Percentiles rank a stretch among this genome's conserved stretches.
phyloP scores from a whole-genome alignment of 768 basidiomycete genomes.

The Rhizopogon roseolus region DNA sequence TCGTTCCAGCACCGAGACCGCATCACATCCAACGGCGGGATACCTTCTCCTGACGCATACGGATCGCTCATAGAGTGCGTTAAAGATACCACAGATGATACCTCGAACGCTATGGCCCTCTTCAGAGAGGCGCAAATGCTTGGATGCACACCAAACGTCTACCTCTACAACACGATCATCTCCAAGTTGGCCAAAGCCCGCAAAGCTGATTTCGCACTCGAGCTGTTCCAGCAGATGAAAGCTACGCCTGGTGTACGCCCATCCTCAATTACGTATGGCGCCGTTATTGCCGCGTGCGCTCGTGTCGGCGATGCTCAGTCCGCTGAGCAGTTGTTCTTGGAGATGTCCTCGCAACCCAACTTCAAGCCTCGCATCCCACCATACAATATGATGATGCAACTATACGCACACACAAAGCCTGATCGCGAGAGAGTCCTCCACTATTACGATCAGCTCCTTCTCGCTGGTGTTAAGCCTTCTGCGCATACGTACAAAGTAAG shows the following conservation, averaged over 20 bases:
- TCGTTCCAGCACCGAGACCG: conserved; percentile 79
- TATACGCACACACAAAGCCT: conserved; percentile 88
- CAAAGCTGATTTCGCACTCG: conserved; percentile 85
- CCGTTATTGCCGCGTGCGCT: conserved; percentile 90
- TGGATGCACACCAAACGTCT: conserved; percentile 74
- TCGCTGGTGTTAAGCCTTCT: conserved; percentile 64
- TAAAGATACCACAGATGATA: conserved; percentile 95
- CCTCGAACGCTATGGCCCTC: conserved; percentile 77
- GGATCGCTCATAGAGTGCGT: conserved; percentile 83
- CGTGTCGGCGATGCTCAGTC: conserved; percentile 83
- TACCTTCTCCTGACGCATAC: conserved; percentile 87
- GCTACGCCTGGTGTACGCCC: conserved; percentile 46
- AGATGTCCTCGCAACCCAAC: conserved; percentile 70
- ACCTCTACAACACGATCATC: conserved; percentile 96
- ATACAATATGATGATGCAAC: conserved; percentile 99
- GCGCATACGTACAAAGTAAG: conserved; percentile 92
- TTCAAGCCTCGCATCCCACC: conserved; percentile 91
- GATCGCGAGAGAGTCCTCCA: conserved; percentile 71
- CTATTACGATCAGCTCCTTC: conserved; percentile 66
- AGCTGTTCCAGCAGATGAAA: conserved; percentile 89
- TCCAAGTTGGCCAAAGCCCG: conserved; percentile 92
- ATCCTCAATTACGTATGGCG: conserved; percentile 90
- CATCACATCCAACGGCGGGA: conserved; percentile 70
- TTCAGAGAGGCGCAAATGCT: conserved; percentile 73
- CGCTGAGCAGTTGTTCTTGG: conserved; percentile 78